These are phyloP conservation scores for Coniferiporia weirii DNA, from an alignment of 1,284 basidiomycete species.

Conservation along the genomic window DNA sequence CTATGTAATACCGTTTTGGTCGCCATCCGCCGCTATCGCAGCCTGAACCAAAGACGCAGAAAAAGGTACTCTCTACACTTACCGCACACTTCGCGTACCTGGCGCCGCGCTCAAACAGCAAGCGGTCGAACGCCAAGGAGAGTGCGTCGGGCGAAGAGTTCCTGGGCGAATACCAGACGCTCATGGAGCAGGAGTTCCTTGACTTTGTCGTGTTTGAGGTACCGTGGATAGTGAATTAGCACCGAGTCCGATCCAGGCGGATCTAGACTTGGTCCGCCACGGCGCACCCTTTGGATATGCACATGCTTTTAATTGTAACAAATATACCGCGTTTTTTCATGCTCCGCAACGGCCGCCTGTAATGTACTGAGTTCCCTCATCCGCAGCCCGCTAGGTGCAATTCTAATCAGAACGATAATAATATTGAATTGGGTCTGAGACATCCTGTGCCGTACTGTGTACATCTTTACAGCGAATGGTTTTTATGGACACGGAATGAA, in stretches of 20 bases:
- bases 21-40: conserved; percentile 28
- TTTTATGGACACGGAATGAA: neutral
- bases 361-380: too few species aligned
- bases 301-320: neutral
- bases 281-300: conserved; percentile 1
- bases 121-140: conserved; percentile 40
- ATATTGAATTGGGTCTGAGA: conserved; percentile 2
- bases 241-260: too few species aligned
- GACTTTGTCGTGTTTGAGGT: conserved; percentile 90
- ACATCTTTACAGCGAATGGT: conserved; percentile 3
- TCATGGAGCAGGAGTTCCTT: conserved; percentile 92
- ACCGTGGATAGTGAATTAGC: conserved; percentile 65
- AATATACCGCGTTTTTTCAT: neutral
- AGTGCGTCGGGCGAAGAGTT: conserved; percentile 53
- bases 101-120: conserved; percentile 52
- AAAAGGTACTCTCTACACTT: conserved; percentile 74
- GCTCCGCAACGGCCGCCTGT: too few species aligned
- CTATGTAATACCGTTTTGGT: neutral
- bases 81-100: conserved; percentile 82
- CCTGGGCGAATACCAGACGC: conserved; percentile 81
- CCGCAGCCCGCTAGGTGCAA: too few species aligned
- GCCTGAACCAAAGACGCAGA: conserved; percentile 84
- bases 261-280: too few species aligned
- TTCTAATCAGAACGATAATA: neutral
- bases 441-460: conserved; percentile 5